phyloP scores from a whole-genome alignment of 495 filamentous ascomycete species.

The Pseudoneurospora amorphoporcata region DNA sequence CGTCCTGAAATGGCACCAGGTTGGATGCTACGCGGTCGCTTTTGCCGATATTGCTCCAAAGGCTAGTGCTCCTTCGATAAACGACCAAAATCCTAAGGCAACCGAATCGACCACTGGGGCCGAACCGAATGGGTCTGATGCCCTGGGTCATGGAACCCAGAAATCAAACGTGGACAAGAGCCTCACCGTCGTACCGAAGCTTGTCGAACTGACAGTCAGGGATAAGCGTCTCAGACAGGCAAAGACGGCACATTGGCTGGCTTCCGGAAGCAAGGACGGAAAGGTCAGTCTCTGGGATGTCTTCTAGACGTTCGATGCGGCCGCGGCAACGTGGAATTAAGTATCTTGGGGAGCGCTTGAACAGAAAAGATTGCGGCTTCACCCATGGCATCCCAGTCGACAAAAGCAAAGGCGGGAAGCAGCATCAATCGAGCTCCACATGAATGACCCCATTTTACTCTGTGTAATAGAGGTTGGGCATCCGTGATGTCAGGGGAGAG shows the following conservation, averaged over 20 bases:
- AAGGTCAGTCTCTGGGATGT: constrained; percentile 96
- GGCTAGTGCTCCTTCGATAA: not conserved
- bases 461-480: not conserved
- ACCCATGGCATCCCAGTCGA: not conserved
- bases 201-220: constrained; percentile 42
- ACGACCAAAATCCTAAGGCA: not conserved
- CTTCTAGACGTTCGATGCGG: constrained; percentile 33
- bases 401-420: not conserved
- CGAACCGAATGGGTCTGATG: not conserved
- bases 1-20: constrained; percentile 91
- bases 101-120: not conserved
- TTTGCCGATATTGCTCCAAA: constrained; percentile 47
- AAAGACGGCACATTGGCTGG: constrained; percentile 74
- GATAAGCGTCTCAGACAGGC: constrained; percentile 55
- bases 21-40: constrained; percentile 76
- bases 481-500: not conserved
- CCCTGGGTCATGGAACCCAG: not conserved
- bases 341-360: not conserved
- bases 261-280: constrained; percentile 86
- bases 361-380: not conserved
- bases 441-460: not conserved
- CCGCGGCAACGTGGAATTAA: not conserved
- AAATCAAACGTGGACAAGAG: not conserved
- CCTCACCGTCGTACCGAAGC: constrained; percentile 12
- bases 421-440: not conserved